These are phyloP conservation scores for Paraphaeosphaeria minitans DNA, from an alignment of 2,329 filamentous ascomycete genomes.

Conservation along the genomic window DNA sequence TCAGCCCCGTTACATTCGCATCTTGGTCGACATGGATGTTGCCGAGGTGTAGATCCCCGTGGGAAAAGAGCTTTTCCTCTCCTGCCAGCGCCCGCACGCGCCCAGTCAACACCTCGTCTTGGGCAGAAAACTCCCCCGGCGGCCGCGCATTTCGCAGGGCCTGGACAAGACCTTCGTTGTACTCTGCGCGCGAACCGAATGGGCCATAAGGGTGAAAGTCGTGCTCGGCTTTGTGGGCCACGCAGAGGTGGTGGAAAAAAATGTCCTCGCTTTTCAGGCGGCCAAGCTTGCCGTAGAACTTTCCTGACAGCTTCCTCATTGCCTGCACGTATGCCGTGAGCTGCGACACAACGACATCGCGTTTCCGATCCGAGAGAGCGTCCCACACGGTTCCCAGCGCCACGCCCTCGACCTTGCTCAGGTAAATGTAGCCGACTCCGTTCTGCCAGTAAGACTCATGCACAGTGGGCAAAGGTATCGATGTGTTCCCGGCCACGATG, in stretches of 20 bases:
- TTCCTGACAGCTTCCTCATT: constrained; percentile 11
- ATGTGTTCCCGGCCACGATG: constrained; percentile 17
- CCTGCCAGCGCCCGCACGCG: constrained; percentile 12
- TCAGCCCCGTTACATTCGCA: constrained; percentile 16
- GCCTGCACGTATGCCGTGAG: constrained; percentile 15
- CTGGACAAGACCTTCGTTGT: constrained; percentile 19
- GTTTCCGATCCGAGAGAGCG: constrained; percentile 12
- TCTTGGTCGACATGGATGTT: constrained; percentile 20
- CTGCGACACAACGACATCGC: constrained; percentile 12
- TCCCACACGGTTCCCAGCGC: constrained; percentile 14
- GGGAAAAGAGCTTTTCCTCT: constrained; percentile 17
- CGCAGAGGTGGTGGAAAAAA: constrained; percentile 19
- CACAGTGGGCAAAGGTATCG: constrained; percentile 23
- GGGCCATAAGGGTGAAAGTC: constrained; percentile 16
- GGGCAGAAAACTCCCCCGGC: constrained; percentile 10
- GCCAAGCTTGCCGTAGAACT: constrained; percentile 21
- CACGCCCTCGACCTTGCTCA: constrained; percentile 20
- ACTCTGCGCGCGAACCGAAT: constrained; percentile 17
- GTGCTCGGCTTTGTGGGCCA: neutral
- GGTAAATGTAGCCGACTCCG: constrained; percentile 20
- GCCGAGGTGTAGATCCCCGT: constrained; percentile 18
- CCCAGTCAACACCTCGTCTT: constrained; percentile 13
- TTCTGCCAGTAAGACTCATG: constrained; percentile 21
- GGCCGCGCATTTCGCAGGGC: constrained; percentile 21
- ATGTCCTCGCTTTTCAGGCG: constrained; percentile 18